Conservation (phyloP, 2,329 filamentous ascomycete genomes). For the Colletotrichum euphorbiae region DNA sequence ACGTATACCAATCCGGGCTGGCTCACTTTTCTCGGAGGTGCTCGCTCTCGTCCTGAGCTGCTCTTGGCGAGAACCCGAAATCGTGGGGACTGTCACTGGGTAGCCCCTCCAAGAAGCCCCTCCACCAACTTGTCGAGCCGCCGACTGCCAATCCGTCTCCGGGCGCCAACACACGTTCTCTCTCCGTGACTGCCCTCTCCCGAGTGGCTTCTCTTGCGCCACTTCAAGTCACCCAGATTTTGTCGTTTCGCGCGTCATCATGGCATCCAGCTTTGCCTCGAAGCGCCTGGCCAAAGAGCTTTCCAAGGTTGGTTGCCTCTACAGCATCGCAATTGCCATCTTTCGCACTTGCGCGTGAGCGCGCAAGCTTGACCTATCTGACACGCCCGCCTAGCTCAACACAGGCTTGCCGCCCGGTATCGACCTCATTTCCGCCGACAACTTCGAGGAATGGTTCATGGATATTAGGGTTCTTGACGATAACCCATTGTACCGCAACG, state of each 20-base stretch:
- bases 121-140: slow-evolving; percentile 17
- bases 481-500: slow-evolving; percentile 86
- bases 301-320: slow-evolving; percentile 58
- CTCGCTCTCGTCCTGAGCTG: slow-evolving; percentile 20
- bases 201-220: slow-evolving; percentile 4
- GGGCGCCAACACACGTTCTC: slow-evolving; percentile 5
- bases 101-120: slow-evolving; percentile 37
- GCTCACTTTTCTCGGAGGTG: slow-evolving; percentile 8
- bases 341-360: slow-evolving; percentile 5
- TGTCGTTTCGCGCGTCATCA: slow-evolving; percentile 40
- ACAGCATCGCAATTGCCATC: slow-evolving; percentile 1
- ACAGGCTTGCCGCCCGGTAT: slow-evolving; percentile 75
- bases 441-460: slow-evolving; percentile 90
- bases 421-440: slow-evolving; percentile 81
- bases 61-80: slow-evolving; percentile 34
- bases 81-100: slow-evolving; percentile 36
- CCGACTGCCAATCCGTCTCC: slow-evolving; percentile 8
- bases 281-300: slow-evolving; percentile 72
- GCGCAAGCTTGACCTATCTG: slow-evolving; percentile 13
- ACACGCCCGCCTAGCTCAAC: slow-evolving; percentile 45
- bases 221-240: neutral
- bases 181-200: neutral
- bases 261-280: slow-evolving; percentile 61
- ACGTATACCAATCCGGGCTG: slow-evolving; percentile 10
- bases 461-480: slow-evolving; percentile 91